Percentiles rank a stretch among this genome's conserved stretches.
phyloP scores from a whole-genome alignment of 306 rosid species.

The Citrullus colocynthis region DNA sequence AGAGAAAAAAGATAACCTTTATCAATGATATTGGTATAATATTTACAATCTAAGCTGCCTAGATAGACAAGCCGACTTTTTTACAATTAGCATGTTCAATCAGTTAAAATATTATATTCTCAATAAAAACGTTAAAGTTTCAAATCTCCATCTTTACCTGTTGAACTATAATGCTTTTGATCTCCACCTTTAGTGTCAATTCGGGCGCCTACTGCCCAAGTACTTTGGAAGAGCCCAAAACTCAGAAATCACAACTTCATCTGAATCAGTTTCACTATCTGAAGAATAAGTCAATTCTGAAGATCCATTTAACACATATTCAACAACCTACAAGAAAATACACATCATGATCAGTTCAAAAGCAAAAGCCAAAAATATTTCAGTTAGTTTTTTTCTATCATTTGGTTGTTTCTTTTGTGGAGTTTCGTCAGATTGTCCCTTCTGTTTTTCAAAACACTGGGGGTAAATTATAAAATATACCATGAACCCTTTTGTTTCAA shows the following conservation, averaged over 20 bases:
- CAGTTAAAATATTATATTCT: too few relatives aligned
- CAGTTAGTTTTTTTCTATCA: not conserved
- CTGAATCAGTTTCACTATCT: conserved; percentile 74
- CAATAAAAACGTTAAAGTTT: too few relatives aligned
- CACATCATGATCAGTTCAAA: not conserved
- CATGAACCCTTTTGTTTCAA: too few relatives aligned
- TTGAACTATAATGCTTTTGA: not conserved
- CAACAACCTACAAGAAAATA: conserved; percentile 39
- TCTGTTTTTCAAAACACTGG: too few relatives aligned
- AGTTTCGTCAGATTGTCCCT: not conserved
- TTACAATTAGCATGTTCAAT: not conserved
- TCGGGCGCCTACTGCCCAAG: not conserved
- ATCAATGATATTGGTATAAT: not conserved
- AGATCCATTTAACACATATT: conserved; percentile 42
- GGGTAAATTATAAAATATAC: too few relatives aligned
- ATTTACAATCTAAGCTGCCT: not conserved
- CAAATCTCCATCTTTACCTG: not conserved
- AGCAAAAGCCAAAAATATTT: not conserved
- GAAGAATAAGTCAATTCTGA: conserved; percentile 30
- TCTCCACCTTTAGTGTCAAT: not conserved
- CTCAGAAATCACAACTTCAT: conserved; percentile 28
- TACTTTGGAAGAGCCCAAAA: conserved; percentile 56
- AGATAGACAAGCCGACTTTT: not conserved
- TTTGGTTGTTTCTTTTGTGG: not conserved
- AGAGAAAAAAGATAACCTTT: too few relatives aligned